phyloP scores from a whole-genome alignment of 352 stramenopile genomes.

The Thalassiosira exigua region DNA sequence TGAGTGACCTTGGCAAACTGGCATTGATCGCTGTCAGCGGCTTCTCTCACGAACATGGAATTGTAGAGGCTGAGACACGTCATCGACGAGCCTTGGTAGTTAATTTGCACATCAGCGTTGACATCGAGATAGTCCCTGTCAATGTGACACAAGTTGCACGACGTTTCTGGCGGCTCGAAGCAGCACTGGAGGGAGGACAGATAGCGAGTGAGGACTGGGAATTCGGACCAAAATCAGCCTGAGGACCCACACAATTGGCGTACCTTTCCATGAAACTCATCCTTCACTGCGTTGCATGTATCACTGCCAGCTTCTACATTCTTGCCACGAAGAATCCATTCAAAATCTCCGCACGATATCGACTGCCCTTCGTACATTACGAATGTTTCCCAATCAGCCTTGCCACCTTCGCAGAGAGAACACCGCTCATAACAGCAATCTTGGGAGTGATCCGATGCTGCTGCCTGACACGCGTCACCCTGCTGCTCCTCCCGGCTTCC shows the following conservation, averaged over 20 bases:
- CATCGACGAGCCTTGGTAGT: conserved; percentile 41
- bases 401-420: conserved; percentile 58
- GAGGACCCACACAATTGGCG: too few species aligned
- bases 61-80: conserved; percentile 66
- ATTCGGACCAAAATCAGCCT: too few species aligned
- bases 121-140: conserved; percentile 60
- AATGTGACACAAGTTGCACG: conserved; percentile 61
- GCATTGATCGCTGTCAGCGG: conserved; percentile 55
- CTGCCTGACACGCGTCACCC: conserved; percentile 42
- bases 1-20: conserved; percentile 47
- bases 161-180: conserved; percentile 54
- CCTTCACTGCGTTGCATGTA: conserved; percentile 50
- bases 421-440: conserved; percentile 62
- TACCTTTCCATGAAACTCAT: conserved; percentile 55
- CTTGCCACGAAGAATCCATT: conserved; percentile 57
- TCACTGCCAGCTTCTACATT: conserved; percentile 52
- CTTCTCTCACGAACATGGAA: conserved; percentile 61
- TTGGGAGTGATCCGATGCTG: conserved; percentile 44
- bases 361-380: conserved; percentile 57
- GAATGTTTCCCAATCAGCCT: conserved; percentile 67
- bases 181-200: conserved; percentile 50
- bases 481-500: conserved; percentile 60
- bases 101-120: conserved; percentile 34
- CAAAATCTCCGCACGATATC: conserved; percentile 66
- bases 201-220: too few species aligned